Conservation (phyloP, 2,329 filamentous ascomycete species). For the Sporothrix dimorphospora region DNA sequence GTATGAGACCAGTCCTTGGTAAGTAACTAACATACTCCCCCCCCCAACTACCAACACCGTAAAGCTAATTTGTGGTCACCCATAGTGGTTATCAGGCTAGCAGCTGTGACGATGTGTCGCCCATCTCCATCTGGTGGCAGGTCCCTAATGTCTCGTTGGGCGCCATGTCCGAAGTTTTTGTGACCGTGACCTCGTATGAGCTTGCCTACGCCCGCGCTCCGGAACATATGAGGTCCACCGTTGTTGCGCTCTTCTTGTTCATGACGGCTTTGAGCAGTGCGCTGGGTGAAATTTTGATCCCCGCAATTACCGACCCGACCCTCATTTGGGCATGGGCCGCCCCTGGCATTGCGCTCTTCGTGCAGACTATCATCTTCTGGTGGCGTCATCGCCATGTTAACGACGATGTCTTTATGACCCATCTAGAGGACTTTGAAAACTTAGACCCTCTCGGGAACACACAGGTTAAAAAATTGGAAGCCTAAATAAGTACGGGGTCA, state of each 20-base stretch:
- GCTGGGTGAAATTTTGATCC: constrained; percentile 49
- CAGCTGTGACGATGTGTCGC: constrained; percentile 43
- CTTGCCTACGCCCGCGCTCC: constrained; percentile 71
- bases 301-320: constrained; percentile 47
- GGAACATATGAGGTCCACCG: constrained; percentile 63
- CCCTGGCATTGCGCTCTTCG: constrained; percentile 51
- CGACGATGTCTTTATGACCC: constrained; percentile 48
- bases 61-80: background rate
- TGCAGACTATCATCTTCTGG: constrained; percentile 53
- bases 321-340: constrained; percentile 50
- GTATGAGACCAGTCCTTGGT: constrained; percentile 56
- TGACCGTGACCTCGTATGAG: constrained; percentile 66
- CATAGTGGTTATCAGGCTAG: constrained; percentile 48
- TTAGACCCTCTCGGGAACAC: too few species aligned
- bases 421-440: constrained; percentile 29
- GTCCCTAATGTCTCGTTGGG: constrained; percentile 55
- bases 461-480: too few species aligned
- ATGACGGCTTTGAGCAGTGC: constrained; percentile 62
- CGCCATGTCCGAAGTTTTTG: constrained; percentile 59
- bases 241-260: constrained; percentile 60
- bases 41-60: background rate
- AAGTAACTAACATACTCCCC: constrained; percentile 34
- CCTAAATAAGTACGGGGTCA: too few species aligned
- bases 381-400: constrained; percentile 51
- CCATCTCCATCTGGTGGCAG: constrained; percentile 58